Conservation (phyloP, 805 yeast genomes). For the Starmerella sp. region DNA sequence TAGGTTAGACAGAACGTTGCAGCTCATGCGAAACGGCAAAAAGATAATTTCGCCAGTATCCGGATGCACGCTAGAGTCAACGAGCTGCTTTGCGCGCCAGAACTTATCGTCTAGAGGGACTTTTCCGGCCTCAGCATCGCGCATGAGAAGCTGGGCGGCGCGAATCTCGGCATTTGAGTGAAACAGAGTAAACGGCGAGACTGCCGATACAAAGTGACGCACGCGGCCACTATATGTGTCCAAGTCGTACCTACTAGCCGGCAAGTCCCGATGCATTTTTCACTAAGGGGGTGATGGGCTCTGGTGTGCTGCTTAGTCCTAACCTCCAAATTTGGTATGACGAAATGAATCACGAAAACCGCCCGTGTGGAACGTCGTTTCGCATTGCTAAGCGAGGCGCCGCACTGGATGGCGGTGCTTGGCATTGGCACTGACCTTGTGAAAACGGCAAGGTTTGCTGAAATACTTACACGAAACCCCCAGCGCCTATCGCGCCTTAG, state of each 20-base stretch:
- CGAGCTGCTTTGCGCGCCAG: slow-evolving; percentile 77
- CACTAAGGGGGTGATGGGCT: too few species aligned
- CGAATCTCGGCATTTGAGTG: slow-evolving; percentile 55
- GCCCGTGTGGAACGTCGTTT: too few species aligned
- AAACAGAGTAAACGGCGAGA: slow-evolving; percentile 80
- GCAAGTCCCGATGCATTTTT: slow-evolving; percentile 9
- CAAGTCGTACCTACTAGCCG: slow-evolving; percentile 49
- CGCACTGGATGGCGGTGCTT: slow-evolving; percentile 23
- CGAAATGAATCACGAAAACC: background rate
- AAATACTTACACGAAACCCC: slow-evolving; percentile 32
- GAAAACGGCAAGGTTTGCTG: slow-evolving; percentile 36
- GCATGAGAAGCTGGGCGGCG: slow-evolving; percentile 51
- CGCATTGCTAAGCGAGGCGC: background rate
- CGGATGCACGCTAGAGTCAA: slow-evolving; percentile 92
- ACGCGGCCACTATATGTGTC: slow-evolving; percentile 88
- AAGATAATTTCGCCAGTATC: slow-evolving; percentile 90
- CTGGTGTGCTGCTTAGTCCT: slow-evolving; percentile 1
- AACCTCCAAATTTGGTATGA: background rate
- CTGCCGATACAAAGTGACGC: slow-evolving; percentile 81
- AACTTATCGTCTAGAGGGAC: slow-evolving; percentile 61
- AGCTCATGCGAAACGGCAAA: slow-evolving; percentile 94
- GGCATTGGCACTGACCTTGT: slow-evolving; percentile 54
- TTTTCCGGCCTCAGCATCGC: slow-evolving; percentile 58
- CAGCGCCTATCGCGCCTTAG: slow-evolving; percentile 34
- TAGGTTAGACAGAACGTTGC: slow-evolving; percentile 83